phyloP scores from a whole-genome alignment of 345 rosid species.

The Chamaenerion angustifolium region DNA sequence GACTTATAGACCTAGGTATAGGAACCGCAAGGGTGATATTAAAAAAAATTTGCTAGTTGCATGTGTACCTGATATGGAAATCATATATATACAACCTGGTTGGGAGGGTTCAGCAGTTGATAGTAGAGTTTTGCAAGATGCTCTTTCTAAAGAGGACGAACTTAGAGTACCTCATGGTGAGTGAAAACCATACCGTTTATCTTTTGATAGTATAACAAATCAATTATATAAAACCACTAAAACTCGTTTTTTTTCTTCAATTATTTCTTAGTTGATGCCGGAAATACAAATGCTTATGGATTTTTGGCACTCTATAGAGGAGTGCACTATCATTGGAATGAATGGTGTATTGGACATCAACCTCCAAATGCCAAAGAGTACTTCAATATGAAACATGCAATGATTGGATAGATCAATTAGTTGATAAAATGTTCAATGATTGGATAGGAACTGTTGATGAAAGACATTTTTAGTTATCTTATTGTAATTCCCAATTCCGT shows the following conservation, averaged over 20 bases:
- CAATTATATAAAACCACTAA: not conserved
- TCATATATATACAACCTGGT: constrained; percentile 5
- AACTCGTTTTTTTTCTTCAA: not conserved
- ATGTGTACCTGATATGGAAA: not conserved
- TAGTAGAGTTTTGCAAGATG: not conserved
- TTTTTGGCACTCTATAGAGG: constrained; percentile 9
- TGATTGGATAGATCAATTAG: not conserved
- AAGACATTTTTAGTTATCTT: no score
- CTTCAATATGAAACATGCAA: not conserved
- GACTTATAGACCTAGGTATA: constrained; percentile 3
- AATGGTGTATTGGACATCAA: not conserved
- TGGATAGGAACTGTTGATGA: no score
- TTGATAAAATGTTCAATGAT: not conserved
- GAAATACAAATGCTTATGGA: not conserved
- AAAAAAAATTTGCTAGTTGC: constrained; percentile 6
- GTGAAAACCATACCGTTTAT: not conserved
- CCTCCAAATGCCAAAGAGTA: not conserved
- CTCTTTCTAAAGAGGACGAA: no score
- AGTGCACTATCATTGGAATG: not conserved
- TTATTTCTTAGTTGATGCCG: constrained; percentile 2
- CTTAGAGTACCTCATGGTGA: not conserved
- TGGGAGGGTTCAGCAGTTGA: constrained; percentile 8
- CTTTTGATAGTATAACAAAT: not conserved
- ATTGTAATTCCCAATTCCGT: no score
- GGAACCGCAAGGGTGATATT: constrained; percentile 1